These are phyloP conservation scores for Puccinia triticina DNA, from an alignment of 1,284 basidiomycete species.

Conservation along the genomic window DNA sequence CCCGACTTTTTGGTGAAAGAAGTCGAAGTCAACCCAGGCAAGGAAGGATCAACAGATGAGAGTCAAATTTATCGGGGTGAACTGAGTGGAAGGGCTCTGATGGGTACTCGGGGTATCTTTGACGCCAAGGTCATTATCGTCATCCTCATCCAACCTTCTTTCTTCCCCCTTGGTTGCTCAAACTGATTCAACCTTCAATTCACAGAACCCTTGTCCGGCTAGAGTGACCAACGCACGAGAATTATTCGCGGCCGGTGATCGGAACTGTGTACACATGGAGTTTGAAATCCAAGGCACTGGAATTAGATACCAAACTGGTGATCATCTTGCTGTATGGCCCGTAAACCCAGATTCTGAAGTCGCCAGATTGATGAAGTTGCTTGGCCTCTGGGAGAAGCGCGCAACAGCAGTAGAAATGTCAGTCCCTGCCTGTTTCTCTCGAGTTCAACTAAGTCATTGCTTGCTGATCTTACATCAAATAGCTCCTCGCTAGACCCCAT, in stretches of 20 bases:
- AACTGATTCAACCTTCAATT: constrained; percentile 19
- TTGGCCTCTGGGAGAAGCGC: constrained; percentile 73
- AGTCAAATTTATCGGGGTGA: constrained; percentile 59
- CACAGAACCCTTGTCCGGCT: constrained; percentile 90
- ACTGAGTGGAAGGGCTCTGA: constrained; percentile 52
- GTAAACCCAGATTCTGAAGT: constrained; percentile 90
- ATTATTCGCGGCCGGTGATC: constrained; percentile 77
- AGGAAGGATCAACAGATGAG: constrained; percentile 57
- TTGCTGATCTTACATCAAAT: constrained; percentile 1
- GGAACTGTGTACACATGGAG: constrained; percentile 94
- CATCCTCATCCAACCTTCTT: constrained; percentile 60
- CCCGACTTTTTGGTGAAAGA: constrained; percentile 91
- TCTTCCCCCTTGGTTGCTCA: constrained; percentile 41
- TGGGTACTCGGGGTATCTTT: constrained; percentile 58
- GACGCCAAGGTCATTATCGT: constrained; percentile 90
- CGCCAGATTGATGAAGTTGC: constrained; percentile 78
- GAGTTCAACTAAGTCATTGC: constrained; percentile 28
- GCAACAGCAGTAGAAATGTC: constrained; percentile 78
- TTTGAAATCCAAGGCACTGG: constrained; percentile 92
- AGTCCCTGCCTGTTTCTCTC: not conserved
- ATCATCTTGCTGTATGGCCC: constrained; percentile 97
- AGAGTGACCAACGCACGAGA: constrained; percentile 78
- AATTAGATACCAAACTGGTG: constrained; percentile 97
- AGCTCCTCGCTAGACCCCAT: constrained; percentile 90
- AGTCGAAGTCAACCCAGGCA: constrained; percentile 61